These are phyloP conservation scores for Solanum aculeatissimum DNA, from an alignment of 305 asterid genomes.

Conservation along the genomic window DNA sequence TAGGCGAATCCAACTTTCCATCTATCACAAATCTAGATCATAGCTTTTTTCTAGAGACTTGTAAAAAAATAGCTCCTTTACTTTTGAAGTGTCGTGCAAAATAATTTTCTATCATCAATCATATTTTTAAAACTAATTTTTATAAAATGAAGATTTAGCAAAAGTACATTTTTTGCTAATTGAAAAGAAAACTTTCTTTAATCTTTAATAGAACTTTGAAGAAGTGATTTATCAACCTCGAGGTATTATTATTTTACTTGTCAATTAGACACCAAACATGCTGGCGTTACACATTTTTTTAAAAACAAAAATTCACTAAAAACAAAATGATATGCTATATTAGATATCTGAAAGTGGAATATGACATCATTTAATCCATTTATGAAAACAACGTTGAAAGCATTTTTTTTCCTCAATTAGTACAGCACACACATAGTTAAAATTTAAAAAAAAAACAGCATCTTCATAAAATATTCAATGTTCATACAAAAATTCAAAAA, in stretches of 20 bases:
- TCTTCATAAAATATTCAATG: background rate
- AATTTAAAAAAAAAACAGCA: background rate
- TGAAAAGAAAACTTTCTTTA: background rate
- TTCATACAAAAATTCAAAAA: background rate
- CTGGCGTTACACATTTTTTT: background rate
- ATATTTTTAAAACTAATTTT: too few relatives aligned
- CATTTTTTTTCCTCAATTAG: background rate
- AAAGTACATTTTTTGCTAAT: background rate
- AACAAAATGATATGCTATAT: background rate
- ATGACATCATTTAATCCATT: background rate
- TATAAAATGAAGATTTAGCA: too few relatives aligned
- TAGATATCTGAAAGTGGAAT: constrained; percentile 15
- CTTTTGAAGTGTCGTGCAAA: too few relatives aligned
- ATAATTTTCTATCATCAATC: too few relatives aligned
- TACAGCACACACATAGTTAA: background rate
- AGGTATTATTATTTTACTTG: background rate
- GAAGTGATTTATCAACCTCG: background rate
- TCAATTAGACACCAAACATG: background rate
- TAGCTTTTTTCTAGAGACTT: background rate
- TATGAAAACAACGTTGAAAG: background rate
- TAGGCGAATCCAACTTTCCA: background rate
- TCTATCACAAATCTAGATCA: background rate
- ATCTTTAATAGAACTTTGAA: background rate
- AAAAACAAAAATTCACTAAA: background rate
- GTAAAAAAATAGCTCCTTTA: background rate